Evolutionary conservation across 768 basidiomycete species (phyloP).

Genomic region (Lactarius hatsudake): DNA sequence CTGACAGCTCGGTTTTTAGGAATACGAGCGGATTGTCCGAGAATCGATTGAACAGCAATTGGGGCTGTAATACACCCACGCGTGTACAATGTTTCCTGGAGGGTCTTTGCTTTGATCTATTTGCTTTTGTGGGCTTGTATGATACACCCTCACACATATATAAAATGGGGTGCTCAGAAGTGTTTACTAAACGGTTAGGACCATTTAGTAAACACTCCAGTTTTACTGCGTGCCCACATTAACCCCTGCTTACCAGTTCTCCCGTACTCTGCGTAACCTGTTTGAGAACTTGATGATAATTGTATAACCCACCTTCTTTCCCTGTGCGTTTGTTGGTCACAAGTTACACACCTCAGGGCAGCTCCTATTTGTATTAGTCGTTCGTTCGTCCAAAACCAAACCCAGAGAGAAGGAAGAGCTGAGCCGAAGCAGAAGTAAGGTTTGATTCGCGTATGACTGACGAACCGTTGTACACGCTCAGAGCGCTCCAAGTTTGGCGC

Average conservation of each 20-base stretch:
- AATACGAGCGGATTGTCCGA: constrained; percentile 86
- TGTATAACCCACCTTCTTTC: neutral
- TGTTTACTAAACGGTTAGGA: neutral
- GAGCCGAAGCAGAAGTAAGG: constrained; percentile 10
- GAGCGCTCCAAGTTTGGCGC: neutral
- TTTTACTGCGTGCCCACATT: neutral
- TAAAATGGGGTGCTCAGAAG: neutral
- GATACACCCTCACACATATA: neutral
- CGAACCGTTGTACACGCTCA: neutral
- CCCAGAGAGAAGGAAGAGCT: neutral
- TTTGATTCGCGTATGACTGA: neutral
- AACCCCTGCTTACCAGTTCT: neutral
- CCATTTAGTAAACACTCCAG: neutral
- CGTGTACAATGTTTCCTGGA: neutral
- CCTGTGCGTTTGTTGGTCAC: neutral
- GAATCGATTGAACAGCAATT: constrained; percentile 83
- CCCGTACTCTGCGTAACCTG: neutral
- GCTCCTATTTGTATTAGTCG: neutral
- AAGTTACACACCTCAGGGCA: neutral
- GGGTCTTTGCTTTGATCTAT: neutral
- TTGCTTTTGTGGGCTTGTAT: neutral
- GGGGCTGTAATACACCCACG: constrained; percentile 49
- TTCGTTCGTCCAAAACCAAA: neutral
- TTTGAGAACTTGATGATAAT: neutral
- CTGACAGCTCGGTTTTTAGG: constrained; percentile 38